Evolutionary conservation across 164 flowering plant species (phyloP).

Genomic region (Dillenia suffruticosa): DNA sequence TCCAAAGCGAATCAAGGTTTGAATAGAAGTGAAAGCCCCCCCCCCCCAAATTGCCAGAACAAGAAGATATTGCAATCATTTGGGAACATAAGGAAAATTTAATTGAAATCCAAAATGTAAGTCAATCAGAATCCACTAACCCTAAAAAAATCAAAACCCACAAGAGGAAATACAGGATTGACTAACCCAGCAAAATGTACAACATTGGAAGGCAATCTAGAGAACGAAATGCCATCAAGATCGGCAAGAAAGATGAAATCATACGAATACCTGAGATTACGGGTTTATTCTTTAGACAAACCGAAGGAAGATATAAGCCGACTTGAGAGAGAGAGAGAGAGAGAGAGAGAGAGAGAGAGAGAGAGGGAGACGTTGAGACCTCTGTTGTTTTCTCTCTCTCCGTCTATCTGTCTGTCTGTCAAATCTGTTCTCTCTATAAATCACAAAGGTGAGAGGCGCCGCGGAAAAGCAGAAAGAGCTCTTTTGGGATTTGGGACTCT

Average conservation of each 20-base stretch:
- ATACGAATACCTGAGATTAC: conserved; percentile 4
- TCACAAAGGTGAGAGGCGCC: conserved; percentile 19
- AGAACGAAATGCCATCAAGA: not conserved
- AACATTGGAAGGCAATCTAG: not conserved
- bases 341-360: not conserved
- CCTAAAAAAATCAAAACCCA: not conserved
- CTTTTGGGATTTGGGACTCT: not conserved
- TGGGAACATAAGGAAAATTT: too few species aligned
- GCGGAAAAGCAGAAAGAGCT: conserved; percentile 13
- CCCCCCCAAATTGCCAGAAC: too few species aligned
- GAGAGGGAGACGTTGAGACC: not conserved
- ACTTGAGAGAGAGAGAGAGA: not conserved
- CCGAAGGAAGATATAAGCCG: not conserved
- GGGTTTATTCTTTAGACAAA: not conserved
- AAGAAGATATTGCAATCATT: too few species aligned
- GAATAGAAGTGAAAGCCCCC: too few species aligned
- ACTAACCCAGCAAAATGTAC: not conserved
- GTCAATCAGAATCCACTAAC: not conserved
- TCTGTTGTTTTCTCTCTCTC: not conserved
- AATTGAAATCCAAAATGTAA: not conserved
- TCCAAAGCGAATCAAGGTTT: too few species aligned
- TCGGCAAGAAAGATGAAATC: not conserved
- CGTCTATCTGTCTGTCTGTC: not conserved
- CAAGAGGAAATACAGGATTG: not conserved
- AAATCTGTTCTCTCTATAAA: conserved; percentile 1